Percentiles rank a stretch among this genome's conserved stretches.
These are phyloP conservation scores for Neohortaea acidophila DNA, from an alignment of 495 filamentous ascomycete genomes.

Conservation along the genomic window DNA sequence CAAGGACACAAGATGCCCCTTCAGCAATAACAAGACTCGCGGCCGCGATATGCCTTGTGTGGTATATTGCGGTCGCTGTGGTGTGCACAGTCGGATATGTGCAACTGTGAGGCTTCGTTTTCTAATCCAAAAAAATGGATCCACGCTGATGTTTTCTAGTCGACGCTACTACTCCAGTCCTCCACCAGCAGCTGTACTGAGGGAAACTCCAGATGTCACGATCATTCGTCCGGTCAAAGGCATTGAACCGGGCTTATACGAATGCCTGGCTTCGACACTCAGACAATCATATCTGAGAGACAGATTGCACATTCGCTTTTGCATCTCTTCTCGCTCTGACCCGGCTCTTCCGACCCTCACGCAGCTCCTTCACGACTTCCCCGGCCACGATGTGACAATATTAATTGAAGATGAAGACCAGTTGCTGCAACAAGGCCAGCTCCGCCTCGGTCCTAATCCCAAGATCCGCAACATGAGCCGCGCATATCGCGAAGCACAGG, in stretches of 20 bases:
- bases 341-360: constrained; percentile 63
- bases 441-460: constrained; percentile 71
- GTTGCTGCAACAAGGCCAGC: constrained; percentile 36
- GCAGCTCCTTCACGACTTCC: constrained; percentile 52
- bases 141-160: constrained; percentile 5
- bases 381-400: constrained; percentile 53
- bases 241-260: constrained; percentile 76
- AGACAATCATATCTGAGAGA: constrained; percentile 61
- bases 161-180: constrained; percentile 30
- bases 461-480: constrained; percentile 96
- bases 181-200: constrained; percentile 17
- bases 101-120: constrained; percentile 38
- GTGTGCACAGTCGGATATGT: constrained; percentile 44
- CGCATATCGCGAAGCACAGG: constrained; percentile 68
- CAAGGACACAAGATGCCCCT: neutral
- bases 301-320: constrained; percentile 70
- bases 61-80: constrained; percentile 40
- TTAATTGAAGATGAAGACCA: constrained; percentile 84
- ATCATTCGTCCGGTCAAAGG: constrained; percentile 90
- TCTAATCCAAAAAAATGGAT: constrained; percentile 12
- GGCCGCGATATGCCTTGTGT: constrained; percentile 35
- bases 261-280: constrained; percentile 85
- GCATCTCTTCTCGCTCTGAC: constrained; percentile 61
- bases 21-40: constrained; percentile 9
- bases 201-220: constrained; percentile 61